Base-by-base conservation (phyloP, 768 basidiomycete species). In the Leccinum arenicola region DNA sequence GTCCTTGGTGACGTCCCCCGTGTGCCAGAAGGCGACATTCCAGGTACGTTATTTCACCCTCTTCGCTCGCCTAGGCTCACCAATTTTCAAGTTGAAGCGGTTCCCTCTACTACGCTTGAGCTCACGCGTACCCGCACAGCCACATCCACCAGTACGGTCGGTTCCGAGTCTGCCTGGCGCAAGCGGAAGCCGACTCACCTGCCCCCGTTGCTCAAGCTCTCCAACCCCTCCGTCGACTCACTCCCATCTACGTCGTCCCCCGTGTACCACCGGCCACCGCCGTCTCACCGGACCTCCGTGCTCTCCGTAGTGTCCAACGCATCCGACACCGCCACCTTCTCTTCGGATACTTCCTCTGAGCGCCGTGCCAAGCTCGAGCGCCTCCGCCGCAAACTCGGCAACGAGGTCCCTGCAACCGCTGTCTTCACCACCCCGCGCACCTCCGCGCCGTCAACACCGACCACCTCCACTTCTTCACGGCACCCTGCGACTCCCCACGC, bases 1-100 rank as follows among this genome's bases (percentile, higher is more conserved):
- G 70, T 88, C 11, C 73, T 88, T 11, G 86, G 86, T 12, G 74
- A 78, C 19, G 81, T 84, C 15, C 86, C 86, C n/a, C 83, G 80
- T 58, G 73, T 86, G 33, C 61, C 83, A 11, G 85, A 87, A 25
- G 64, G 57, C 35, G 31, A 43, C 40, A 11, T 43, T 43, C 40
- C 40, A n/a, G 10, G 64, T 66, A 40, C 11, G 58, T 58, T 35
- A 11, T 1, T 0, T 38, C 11, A 0, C 6, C 4, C 4, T 6
- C 8, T 29, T 12, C 9, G 0, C 2, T 4, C 21, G 29, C 7
- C 7, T 45, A 45, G 0, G 43, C 43, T 40, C 38, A 40, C 15
- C 38, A 40, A 9, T 4, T 45, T 19, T 11, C 29, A 29, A 27
- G 27, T 11, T 17, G 36, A 6, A 38, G 36, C 36, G 6, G 36